Evolutionary conservation across 345 rosid species (phyloP).

Genomic region (Eucalyptus regnans): DNA sequence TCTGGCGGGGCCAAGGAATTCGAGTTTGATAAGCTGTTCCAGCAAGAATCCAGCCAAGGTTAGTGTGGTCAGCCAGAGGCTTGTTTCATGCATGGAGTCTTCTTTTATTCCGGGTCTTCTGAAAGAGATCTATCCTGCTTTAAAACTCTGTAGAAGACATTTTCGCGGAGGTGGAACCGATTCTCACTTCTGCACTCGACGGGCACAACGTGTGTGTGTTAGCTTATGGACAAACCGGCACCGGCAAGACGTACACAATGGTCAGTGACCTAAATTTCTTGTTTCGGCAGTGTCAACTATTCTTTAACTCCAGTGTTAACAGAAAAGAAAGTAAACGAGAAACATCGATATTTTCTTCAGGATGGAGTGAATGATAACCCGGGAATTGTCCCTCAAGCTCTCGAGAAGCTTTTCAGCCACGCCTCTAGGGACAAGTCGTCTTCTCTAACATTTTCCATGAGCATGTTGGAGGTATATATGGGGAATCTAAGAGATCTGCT

Average conservation of each 20-base stretch:
- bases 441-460: conserved; percentile 56
- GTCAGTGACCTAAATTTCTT: conserved; percentile 15
- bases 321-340: background rate
- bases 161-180: conserved; percentile 68
- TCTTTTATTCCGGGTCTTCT: background rate
- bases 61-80: background rate
- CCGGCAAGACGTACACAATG: conserved; percentile 94
- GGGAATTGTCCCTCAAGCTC: conserved; percentile 70
- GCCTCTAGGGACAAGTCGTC: conserved; percentile 29
- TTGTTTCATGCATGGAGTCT: background rate
- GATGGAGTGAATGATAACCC: conserved; percentile 64
- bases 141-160: conserved; percentile 60
- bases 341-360: conserved; percentile 6
- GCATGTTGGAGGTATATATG: conserved; percentile 96
- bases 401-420: conserved; percentile 49
- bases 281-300: background rate
- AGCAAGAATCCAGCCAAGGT: conserved; percentile 70
- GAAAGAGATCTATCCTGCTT: conserved; percentile 22
- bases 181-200: conserved; percentile 83
- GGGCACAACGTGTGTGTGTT: conserved; percentile 85
- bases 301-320: background rate
- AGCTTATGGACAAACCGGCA: conserved; percentile 95
- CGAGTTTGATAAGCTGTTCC: conserved; percentile 66
- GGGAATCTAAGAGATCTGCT: conserved; percentile 73
- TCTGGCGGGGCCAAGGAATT: conserved; percentile 56